A percentile compares a stretch with the other conserved stretches of the same genome.
Evolutionary conservation across 129 eudicot species (phyloP).

Genomic region (Chrysanthemum seticuspe): DNA sequence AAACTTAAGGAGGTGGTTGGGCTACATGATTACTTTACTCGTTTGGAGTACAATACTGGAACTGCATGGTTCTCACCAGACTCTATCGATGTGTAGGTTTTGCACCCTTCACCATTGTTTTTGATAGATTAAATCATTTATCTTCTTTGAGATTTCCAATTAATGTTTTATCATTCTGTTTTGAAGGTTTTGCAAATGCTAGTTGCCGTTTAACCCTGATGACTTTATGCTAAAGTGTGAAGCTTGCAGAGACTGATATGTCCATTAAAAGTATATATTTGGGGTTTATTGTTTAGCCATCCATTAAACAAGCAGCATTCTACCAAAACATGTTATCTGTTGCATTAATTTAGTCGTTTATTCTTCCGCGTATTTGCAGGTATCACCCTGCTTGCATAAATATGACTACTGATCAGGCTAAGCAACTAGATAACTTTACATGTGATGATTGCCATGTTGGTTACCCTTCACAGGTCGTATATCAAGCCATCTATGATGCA

Average conservation of each 20-base stretch:
- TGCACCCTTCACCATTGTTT: neutral
- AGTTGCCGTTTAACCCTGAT: constrained; percentile 70
- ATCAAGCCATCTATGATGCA: no score
- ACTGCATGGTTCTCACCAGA: constrained; percentile 64
- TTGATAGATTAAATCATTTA: neutral
- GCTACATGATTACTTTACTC: constrained; percentile 57
- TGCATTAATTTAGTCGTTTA: neutral
- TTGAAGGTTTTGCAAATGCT: constrained; percentile 65
- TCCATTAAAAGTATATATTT: no score
- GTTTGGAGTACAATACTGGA: constrained; percentile 64
- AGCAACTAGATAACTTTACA: constrained; percentile 50
- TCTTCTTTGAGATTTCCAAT: neutral
- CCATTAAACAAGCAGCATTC: neutral
- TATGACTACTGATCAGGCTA: constrained; percentile 56
- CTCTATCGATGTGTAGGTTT: constrained; percentile 54
- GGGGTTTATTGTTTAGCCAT: no score
- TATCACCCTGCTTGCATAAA: constrained; percentile 73
- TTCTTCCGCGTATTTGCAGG: constrained; percentile 38
- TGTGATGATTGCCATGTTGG: constrained; percentile 42
- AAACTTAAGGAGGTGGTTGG: constrained; percentile 75
- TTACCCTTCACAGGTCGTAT: no score
- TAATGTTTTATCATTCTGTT: constrained; percentile 4
- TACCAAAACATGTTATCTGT: no score
- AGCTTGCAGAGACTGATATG: constrained; percentile 67
- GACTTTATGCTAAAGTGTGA: constrained; percentile 63